These are phyloP conservation scores for Fraxinus latifolia DNA, from an alignment of 305 asterid genomes.

Conservation along the genomic window DNA sequence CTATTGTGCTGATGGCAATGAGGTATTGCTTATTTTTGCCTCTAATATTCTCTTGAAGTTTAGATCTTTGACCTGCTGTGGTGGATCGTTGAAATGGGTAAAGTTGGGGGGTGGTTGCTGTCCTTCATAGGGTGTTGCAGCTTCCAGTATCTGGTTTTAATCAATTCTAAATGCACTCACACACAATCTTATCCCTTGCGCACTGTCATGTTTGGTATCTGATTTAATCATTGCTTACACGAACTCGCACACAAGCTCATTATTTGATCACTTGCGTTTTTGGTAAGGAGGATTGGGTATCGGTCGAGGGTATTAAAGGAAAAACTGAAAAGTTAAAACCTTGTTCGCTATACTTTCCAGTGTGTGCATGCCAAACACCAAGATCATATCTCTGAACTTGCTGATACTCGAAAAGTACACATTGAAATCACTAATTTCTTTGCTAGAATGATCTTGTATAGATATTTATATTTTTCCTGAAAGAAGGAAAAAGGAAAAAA, in stretches of 20 bases:
- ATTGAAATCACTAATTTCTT: neutral
- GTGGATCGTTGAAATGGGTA: neutral
- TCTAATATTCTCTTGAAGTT: slow-evolving; percentile 8
- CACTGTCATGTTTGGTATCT: neutral
- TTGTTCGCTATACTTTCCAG: neutral
- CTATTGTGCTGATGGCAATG: slow-evolving; percentile 90
- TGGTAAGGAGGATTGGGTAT: neutral
- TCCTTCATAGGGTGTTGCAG: neutral
- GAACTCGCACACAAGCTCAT: neutral
- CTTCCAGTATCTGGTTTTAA: neutral
- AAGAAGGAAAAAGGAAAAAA: neutral
- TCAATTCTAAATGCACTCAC: neutral
- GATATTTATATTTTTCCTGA: neutral
- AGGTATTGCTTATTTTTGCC: slow-evolving; percentile 57
- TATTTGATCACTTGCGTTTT: neutral
- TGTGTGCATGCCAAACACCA: neutral
- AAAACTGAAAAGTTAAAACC: neutral
- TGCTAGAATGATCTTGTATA: neutral
- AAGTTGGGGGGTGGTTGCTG: neutral
- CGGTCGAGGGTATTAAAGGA: neutral
- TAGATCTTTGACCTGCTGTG: slow-evolving; percentile 8
- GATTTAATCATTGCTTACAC: neutral
- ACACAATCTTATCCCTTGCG: neutral
- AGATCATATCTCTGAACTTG: neutral
- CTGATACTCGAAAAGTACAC: neutral